Evolutionary conservation across 371 early-diverging fungal genomes (phyloP), one percentile per base, ranked within the genome.

Genomic region (Rhizomucor miehei): DNA sequence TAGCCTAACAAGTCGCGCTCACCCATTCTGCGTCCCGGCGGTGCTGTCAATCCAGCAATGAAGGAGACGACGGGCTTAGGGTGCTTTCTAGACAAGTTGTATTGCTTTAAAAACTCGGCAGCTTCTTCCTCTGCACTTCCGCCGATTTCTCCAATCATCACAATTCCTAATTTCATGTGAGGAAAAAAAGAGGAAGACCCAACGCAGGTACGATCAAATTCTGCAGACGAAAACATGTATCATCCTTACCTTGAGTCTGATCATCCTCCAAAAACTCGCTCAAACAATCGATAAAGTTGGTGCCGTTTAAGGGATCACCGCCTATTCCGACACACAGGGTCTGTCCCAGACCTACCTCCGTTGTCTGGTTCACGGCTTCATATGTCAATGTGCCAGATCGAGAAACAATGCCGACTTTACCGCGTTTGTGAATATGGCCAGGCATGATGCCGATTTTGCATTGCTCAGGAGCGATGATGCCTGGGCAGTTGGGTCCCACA

Each of bases 371-470:
- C 62, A 98, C 99, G 41, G 99, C 99, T 77, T 99, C 99, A 72
- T 99, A 99, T 57, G 98, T 99, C 63, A 99, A 83, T 34, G 99
- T 99, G 46, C 99, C 99, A 3, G 98, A 98, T 59, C 99, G 92
- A 38, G 98, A 98, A 24, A 99, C 99, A 52, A 99, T 93, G 77
- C 98, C 99, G 53, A 99, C 88, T 73, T 87, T 92, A 54, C 99
- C 99, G 63, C 81, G 85, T 75, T 77, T 85, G 85, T 97, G 94
- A 77, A 99, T 98, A 71, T 92, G 90, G 48, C 95, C 99, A 40
- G 98, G 98, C 98, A 99, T 98, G 74, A 98, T 98, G 59, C 99
- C 99, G 57, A 99, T 97, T 87, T 98, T 99, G 86, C 99, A 98
- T 66, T 90, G 92, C 40, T 80, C 91, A 35, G 98, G 97, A 52